Evolutionary conservation across 2,329 filamentous ascomycete genomes (phyloP).

Genomic region (Fusarium bactridioides): DNA sequence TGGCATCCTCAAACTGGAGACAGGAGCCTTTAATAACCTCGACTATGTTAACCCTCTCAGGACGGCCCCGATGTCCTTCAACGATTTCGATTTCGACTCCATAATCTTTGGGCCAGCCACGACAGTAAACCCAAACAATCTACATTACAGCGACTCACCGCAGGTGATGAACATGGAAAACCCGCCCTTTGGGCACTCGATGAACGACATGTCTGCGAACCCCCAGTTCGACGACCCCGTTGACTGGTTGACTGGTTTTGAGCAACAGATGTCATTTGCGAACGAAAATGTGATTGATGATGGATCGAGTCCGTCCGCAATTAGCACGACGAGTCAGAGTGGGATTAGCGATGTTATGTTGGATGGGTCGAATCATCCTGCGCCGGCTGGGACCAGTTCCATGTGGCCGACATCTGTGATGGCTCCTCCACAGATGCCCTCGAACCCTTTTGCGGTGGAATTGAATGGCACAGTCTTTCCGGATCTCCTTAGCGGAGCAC

Average conservation of each 20-base stretch:
- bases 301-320: slow-evolving; percentile 92
- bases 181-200: slow-evolving; percentile 66
- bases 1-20: slow-evolving; percentile 84
- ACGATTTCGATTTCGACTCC: slow-evolving; percentile 58
- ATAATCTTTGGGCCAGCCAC: slow-evolving; percentile 73
- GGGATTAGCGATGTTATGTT: slow-evolving; percentile 91
- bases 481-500: slow-evolving; percentile 75
- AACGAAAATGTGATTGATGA: slow-evolving; percentile 89
- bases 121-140: slow-evolving; percentile 74
- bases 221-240: slow-evolving; percentile 78
- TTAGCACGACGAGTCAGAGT: slow-evolving; percentile 93
- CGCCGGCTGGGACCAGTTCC: slow-evolving; percentile 60
- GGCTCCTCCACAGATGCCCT: slow-evolving; percentile 71
- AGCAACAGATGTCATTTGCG: slow-evolving; percentile 75
- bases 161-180: slow-evolving; percentile 70
- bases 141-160: slow-evolving; percentile 86
- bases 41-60: slow-evolving; percentile 75
- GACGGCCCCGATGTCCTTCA: slow-evolving; percentile 74
- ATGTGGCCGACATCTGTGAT: slow-evolving; percentile 78
- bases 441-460: slow-evolving; percentile 78
- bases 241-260: slow-evolving; percentile 84
- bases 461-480: slow-evolving; percentile 77
- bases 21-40: slow-evolving; percentile 70
- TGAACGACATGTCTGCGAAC: slow-evolving; percentile 64
- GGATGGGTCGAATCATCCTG: slow-evolving; percentile 76